Evolutionary conservation across 2,329 filamentous ascomycete species (phyloP).

Genomic region (Botrytis aclada): DNA sequence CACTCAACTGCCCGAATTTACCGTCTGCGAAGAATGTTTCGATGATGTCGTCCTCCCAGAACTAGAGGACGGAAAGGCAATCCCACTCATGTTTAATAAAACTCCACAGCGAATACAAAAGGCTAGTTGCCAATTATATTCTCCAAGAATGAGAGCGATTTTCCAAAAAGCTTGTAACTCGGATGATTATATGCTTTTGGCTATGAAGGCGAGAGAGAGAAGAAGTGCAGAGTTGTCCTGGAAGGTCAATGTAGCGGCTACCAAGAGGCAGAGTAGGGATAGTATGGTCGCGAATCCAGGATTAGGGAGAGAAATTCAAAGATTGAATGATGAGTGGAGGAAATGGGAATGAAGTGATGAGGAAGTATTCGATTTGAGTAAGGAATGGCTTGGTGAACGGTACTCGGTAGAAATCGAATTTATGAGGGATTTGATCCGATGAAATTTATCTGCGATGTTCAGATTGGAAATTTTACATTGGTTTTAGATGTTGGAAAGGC

Average conservation of each 20-base stretch:
- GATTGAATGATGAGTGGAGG: slow-evolving; percentile 51
- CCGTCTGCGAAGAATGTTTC: slow-evolving; percentile 85
- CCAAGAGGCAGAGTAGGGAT: slow-evolving; percentile 24
- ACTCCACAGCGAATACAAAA: slow-evolving; percentile 53
- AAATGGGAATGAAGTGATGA: slow-evolving; percentile 45
- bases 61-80: slow-evolving; percentile 49
- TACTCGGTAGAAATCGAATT: neutral
- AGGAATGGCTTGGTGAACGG: neutral
- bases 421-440: neutral
- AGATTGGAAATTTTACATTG: neutral
- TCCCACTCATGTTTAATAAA: slow-evolving; percentile 65
- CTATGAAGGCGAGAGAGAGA: slow-evolving; percentile 54
- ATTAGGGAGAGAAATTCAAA: slow-evolving; percentile 43
- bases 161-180: slow-evolving; percentile 65
- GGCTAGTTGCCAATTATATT: slow-evolving; percentile 76
- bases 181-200: slow-evolving; percentile 65
- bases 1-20: slow-evolving; percentile 70
- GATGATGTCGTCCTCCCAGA: slow-evolving; percentile 73
- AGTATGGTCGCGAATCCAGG: slow-evolving; percentile 17
- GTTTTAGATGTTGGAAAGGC: neutral
- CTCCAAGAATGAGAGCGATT: slow-evolving; percentile 69
- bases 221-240: slow-evolving; percentile 35
- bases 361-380: neutral
- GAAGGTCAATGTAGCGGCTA: slow-evolving; percentile 28
- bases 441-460: neutral